Evolutionary conservation across 2,329 filamentous ascomycete species (phyloP), one percentile per base, ranked within the genome.

Genomic region (Aquanectria penicillioides): DNA sequence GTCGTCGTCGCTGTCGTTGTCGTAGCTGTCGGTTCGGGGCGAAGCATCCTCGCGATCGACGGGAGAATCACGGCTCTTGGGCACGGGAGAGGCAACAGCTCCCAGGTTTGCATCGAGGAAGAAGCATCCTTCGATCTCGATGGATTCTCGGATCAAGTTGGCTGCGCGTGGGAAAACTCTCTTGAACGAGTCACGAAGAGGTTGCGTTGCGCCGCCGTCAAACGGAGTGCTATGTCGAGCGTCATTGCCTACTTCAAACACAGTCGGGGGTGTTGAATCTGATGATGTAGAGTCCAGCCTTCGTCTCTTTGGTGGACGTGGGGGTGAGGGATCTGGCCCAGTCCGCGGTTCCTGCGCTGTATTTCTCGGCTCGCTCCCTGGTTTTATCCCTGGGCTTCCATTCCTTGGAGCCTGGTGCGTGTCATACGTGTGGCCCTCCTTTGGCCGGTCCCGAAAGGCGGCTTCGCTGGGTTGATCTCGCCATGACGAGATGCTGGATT

Each of bases 91-190:
- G 18, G 57, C 57, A n/a, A 61, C 62, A 2, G 34, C 23, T 12
- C 58, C 52, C 7, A 51, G 62, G 28, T 75, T 74, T 2, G 74
- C 69, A 10, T 74, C 71, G 5, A 74, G 72, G 69, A 70, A 70
- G 4, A 72, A 29, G 18, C 70, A 70, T 1, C 78, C 79, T 26
- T 78, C 76, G 0, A 78, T 74, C 15, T 78, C 75, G 7, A 82
- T 68, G 2, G 77, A 75, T 36, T 81, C 74, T 2, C 77, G 67
- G 15, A 83, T 73, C 5, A 82, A 67, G 22, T 77, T 77, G 18
- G 80, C 76, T 15, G 80, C 81, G 22, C 77, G 77, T 1, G 75
- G 75, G 40, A 81, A 80, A 2, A 81, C 71, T 6, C 66, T 52
- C 20, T 59, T 52, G 13, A 57, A 43, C 1, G 47, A 47, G 38